Conservation (phyloP, 441 rosid species). For the Syzygium malaccense region DNA sequence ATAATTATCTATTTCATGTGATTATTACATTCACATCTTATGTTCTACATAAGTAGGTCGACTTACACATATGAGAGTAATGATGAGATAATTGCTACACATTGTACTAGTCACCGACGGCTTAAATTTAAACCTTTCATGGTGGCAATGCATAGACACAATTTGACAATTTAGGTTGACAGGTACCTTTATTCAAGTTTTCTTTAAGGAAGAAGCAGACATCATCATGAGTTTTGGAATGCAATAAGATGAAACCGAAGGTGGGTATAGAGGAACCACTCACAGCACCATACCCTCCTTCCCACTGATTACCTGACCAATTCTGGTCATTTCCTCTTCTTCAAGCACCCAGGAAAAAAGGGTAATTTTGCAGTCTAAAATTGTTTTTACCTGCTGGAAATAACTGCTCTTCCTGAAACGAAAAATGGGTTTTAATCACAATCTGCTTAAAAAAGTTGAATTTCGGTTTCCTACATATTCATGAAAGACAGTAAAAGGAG, state of each 20-base stretch:
- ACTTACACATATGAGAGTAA: neutral
- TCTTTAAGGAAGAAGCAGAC: neutral
- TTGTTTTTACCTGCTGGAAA: neutral
- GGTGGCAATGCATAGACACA: neutral
- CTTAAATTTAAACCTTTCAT: neutral
- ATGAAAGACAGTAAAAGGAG: neutral
- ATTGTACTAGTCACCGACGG: neutral
- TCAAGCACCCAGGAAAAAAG: neutral
- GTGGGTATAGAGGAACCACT: slow-evolving; percentile 26
- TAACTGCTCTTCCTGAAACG: neutral
- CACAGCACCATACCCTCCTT: neutral
- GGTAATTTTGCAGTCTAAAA: neutral
- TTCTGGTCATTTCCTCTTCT: neutral
- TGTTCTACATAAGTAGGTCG: neutral
- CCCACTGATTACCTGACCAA: neutral
- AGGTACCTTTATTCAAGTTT: neutral
- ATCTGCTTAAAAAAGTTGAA: neutral
- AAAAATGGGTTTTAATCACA: neutral
- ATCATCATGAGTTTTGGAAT: slow-evolving; percentile 33
- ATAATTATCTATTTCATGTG: neutral
- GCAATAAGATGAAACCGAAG: slow-evolving; percentile 39
- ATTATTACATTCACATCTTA: neutral
- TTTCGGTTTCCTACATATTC: neutral
- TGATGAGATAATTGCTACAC: neutral
- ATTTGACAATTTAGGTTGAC: neutral